A percentile compares a stretch with the other conserved stretches of the same genome.
Evolutionary conservation across 768 basidiomycete genomes (phyloP).

Genomic region (Termitomyces eurrhizus): DNA sequence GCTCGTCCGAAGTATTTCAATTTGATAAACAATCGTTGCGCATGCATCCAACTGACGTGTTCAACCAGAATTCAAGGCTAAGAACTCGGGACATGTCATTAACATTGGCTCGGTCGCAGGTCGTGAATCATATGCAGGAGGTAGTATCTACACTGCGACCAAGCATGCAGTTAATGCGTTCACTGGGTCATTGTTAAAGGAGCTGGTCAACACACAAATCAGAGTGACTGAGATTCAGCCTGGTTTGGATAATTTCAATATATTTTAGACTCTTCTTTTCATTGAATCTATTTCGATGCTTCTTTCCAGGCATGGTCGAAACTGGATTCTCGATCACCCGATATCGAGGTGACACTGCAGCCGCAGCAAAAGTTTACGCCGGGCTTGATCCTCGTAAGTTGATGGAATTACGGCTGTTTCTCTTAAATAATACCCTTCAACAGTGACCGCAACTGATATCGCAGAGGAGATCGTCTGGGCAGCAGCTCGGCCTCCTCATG

Average conservation of each 20-base stretch:
- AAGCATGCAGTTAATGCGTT: constrained; percentile 87
- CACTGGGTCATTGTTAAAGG: constrained; percentile 73
- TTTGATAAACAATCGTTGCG: not conserved
- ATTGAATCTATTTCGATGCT: not conserved
- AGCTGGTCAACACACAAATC: constrained; percentile 90
- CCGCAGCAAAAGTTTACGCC: constrained; percentile 88
- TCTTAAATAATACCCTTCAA: constrained; percentile 7
- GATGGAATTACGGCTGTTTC: not conserved
- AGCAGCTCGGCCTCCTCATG: constrained; percentile 86
- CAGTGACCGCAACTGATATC: constrained; percentile 82
- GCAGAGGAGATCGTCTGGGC: constrained; percentile 99
- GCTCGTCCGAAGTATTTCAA: constrained; percentile 50
- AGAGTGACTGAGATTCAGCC: constrained; percentile 95
- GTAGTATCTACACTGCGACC: constrained; percentile 90
- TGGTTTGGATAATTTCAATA: constrained; percentile 38
- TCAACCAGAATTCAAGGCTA: constrained; percentile 69
- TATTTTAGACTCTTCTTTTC: constrained; percentile 8
- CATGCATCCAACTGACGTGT: not conserved
- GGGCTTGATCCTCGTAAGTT: constrained; percentile 83
- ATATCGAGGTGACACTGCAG: constrained; percentile 77
- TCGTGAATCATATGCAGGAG: constrained; percentile 83
- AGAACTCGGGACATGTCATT: constrained; percentile 83
- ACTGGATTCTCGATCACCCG: constrained; percentile 92
- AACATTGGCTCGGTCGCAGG: constrained; percentile 95
- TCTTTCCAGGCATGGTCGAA: constrained; percentile 68